These are phyloP conservation scores for Fusarium brevicatenulatum DNA, from an alignment of 2,329 filamentous ascomycete species.

Conservation along the genomic window DNA sequence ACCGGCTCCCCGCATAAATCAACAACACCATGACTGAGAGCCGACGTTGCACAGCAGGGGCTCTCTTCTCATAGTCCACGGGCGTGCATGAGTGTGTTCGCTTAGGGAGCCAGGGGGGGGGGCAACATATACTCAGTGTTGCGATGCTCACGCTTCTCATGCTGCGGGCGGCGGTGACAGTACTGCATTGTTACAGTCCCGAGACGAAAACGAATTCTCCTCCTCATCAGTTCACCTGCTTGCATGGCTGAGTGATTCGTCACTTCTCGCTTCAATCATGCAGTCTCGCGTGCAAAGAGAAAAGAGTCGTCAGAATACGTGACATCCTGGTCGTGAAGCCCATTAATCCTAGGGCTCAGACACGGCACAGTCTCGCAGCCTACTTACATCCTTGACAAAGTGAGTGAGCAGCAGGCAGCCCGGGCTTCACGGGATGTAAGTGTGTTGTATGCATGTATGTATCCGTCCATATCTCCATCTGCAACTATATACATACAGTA, in stretches of 20 bases:
- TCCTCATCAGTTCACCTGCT: slow-evolving; percentile 1
- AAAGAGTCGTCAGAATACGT: slow-evolving; percentile 15
- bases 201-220: slow-evolving; percentile 13
- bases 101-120: slow-evolving; percentile 1
- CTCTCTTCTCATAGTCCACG: slow-evolving; percentile 5
- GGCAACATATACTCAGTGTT: not conserved
- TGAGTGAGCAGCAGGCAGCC: not conserved
- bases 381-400: slow-evolving; percentile 16
- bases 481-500: slow-evolving; percentile 3
- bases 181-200: not conserved
- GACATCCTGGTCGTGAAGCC: slow-evolving; percentile 21
- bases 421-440: not conserved
- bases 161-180: slow-evolving; percentile 18
- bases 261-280: slow-evolving; percentile 29
- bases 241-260: slow-evolving; percentile 28
- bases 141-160: not conserved
- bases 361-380: slow-evolving; percentile 25
- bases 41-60: slow-evolving; percentile 38
- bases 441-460: not conserved
- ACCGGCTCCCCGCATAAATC: slow-evolving; percentile 30
- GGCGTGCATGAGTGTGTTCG: slow-evolving; percentile 22
- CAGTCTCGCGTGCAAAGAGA: slow-evolving; percentile 21
- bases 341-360: slow-evolving; percentile 22
- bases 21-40: slow-evolving; percentile 19
- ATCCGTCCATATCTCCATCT: slow-evolving; percentile 1